Percentiles rank a stretch among this genome's conserved stretches.
Evolutionary conservation across 2,329 filamentous ascomycete genomes (phyloP).

Genomic region (Onygena corvina): DNA sequence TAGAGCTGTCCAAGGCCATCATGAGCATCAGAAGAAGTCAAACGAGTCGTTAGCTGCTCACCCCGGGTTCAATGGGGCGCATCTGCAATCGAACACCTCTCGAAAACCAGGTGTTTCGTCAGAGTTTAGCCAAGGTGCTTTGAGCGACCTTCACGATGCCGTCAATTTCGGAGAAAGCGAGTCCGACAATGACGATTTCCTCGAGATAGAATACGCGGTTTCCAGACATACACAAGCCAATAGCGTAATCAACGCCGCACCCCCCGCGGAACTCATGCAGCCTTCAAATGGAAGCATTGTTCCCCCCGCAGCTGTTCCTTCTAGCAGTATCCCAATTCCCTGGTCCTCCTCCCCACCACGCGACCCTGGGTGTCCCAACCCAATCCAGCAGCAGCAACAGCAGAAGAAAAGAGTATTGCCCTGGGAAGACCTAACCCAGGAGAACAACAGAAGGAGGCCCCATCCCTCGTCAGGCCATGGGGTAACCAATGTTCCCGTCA

Average conservation of each 20-base stretch:
- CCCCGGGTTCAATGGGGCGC: slow-evolving; percentile 19
- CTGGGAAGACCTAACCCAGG: slow-evolving; percentile 32
- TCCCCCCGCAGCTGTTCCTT: slow-evolving; percentile 23
- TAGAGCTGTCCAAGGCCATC: slow-evolving; percentile 31
- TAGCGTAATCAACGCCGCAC: slow-evolving; percentile 11
- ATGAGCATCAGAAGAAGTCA: slow-evolving; percentile 17
- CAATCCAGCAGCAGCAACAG: slow-evolving; percentile 19
- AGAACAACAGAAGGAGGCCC: background rate
- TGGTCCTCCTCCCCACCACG: slow-evolving; percentile 54
- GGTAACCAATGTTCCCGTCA: background rate
- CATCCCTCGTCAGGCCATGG: background rate
- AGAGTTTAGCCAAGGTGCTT: slow-evolving; percentile 19
- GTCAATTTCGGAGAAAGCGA: slow-evolving; percentile 42
- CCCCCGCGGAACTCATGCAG: slow-evolving; percentile 8
- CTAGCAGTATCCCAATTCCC: slow-evolving; percentile 49
- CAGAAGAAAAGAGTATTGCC: slow-evolving; percentile 53
- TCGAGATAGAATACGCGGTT: slow-evolving; percentile 60
- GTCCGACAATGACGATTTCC: slow-evolving; percentile 65
- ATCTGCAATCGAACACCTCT: slow-evolving; percentile 25
- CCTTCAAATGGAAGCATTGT: background rate
- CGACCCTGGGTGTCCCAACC: slow-evolving; percentile 20
- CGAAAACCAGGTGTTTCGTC: slow-evolving; percentile 29
- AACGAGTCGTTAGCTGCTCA: slow-evolving; percentile 27
- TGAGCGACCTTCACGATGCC: slow-evolving; percentile 35
- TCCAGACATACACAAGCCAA: slow-evolving; percentile 16